Percentiles rank a stretch among this genome's conserved stretches.
Evolutionary conservation across 2,329 filamentous ascomycete species (phyloP).

Genomic region (Pyrenochaeta sp.): DNA sequence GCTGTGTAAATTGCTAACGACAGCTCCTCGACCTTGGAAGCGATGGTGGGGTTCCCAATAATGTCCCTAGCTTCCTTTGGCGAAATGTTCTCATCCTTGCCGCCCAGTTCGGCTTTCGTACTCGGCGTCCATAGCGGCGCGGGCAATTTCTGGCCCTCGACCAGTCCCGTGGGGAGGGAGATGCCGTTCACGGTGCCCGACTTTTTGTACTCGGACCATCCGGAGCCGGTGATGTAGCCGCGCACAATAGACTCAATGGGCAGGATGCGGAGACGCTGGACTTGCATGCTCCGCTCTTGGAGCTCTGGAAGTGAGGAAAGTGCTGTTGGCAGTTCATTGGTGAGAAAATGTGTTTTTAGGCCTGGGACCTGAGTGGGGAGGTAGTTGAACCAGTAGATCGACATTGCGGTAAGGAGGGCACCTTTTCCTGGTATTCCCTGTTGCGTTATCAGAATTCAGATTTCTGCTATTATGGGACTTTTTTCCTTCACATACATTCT

Average conservation of each 20-base stretch:
- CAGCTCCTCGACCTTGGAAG: constrained; percentile 70
- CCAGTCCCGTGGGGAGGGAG: constrained; percentile 70
- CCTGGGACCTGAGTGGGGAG: constrained; percentile 64
- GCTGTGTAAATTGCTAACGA: constrained; percentile 70
- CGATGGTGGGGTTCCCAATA: constrained; percentile 72
- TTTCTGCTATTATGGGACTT: constrained; percentile 9
- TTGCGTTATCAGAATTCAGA: neutral
- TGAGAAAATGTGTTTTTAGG: constrained; percentile 71
- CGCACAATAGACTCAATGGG: constrained; percentile 87
- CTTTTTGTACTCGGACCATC: constrained; percentile 80
- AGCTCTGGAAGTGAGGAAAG: constrained; percentile 57
- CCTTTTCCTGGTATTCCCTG: constrained; percentile 75
- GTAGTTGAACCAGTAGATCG: constrained; percentile 71
- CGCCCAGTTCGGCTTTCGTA: constrained; percentile 82
- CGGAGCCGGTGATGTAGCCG: constrained; percentile 87
- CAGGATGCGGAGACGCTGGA: constrained; percentile 76
- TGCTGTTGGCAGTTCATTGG: constrained; percentile 62
- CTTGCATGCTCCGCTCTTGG: constrained; percentile 75
- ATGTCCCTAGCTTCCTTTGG: constrained; percentile 65
- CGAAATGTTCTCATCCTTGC: constrained; percentile 87
- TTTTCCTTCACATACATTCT: constrained; percentile 67
- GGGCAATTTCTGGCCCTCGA: constrained; percentile 74
- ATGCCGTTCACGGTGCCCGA: constrained; percentile 83
- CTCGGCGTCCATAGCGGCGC: constrained; percentile 79
- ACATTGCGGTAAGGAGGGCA: constrained; percentile 71